A percentile compares a stretch with the other conserved stretches of the same genome.
Evolutionary conservation across 2,329 filamentous ascomycete species (phyloP).

Genomic region (Cytospora piceicola): DNA sequence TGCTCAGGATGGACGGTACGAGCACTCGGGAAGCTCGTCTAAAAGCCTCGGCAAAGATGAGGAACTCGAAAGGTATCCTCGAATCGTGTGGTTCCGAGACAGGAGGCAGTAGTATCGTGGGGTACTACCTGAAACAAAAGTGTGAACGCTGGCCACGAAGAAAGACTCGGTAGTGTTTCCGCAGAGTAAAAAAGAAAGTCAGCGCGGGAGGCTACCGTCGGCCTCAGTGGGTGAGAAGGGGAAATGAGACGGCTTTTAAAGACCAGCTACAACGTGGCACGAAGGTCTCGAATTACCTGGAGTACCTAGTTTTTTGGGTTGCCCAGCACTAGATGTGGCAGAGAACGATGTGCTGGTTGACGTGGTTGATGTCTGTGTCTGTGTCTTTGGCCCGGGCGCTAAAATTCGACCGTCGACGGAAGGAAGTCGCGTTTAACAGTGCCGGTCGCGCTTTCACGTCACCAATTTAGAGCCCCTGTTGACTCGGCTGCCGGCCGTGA

Average conservation of each 20-base stretch:
- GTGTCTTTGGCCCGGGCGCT: background rate
- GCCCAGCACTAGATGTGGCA: background rate
- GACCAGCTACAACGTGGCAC: background rate
- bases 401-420: background rate
- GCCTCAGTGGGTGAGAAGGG: background rate
- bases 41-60: background rate
- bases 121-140: background rate
- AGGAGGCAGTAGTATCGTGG: background rate
- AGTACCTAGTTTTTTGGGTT: background rate
- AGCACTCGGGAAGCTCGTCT: background rate
- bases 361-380: background rate
- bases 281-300: background rate
- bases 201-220: background rate
- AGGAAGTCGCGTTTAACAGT: background rate
- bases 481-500: background rate
- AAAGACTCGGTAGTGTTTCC: background rate
- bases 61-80: background rate
- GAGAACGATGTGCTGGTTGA: background rate
- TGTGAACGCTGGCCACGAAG: background rate
- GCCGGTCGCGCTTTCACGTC: background rate
- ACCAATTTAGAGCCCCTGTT: background rate
- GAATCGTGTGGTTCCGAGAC: background rate
- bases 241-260: background rate
- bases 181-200: background rate
- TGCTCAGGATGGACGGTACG: background rate